These are phyloP conservation scores for Blastobotrys terrestris DNA, from an alignment of 805 yeast genomes.

Conservation along the genomic window DNA sequence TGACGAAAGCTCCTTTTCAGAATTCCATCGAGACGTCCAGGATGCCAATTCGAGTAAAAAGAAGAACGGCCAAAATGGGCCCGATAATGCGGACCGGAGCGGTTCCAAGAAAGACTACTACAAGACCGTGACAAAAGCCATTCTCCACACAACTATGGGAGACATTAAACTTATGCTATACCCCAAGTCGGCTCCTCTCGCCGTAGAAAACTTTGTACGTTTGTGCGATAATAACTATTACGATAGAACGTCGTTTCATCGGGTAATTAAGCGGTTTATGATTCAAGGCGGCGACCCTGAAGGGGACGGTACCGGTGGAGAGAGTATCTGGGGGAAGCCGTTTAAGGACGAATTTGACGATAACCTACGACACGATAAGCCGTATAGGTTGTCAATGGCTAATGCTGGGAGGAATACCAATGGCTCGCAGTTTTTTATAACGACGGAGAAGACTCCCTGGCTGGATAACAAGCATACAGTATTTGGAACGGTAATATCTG, in stretches of 20 bases:
- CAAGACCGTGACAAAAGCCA: slow-evolving; percentile 13
- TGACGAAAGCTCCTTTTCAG: slow-evolving; percentile 6
- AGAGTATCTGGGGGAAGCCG: slow-evolving; percentile 31
- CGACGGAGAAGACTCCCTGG: slow-evolving; percentile 49
- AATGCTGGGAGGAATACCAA: slow-evolving; percentile 54
- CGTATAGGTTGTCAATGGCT: slow-evolving; percentile 55
- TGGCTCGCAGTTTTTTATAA: slow-evolving; percentile 56
- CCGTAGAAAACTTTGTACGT: slow-evolving; percentile 38
- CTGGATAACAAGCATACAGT: slow-evolving; percentile 54
- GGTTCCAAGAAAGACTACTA: slow-evolving; percentile 26
- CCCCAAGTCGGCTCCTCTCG: slow-evolving; percentile 35
- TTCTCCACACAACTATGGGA: slow-evolving; percentile 38
- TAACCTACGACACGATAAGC: slow-evolving; percentile 42
- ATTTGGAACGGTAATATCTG: slow-evolving; percentile 47
- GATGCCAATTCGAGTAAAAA: slow-evolving; percentile 17
- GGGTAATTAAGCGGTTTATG: slow-evolving; percentile 49
- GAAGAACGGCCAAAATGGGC: not conserved
- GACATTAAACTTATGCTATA: slow-evolving; percentile 37
- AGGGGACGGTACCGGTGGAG: slow-evolving; percentile 39
- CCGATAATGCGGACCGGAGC: slow-evolving; percentile 31
- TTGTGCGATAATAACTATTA: slow-evolving; percentile 36
- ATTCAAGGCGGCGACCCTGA: slow-evolving; percentile 56
- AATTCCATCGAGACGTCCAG: slow-evolving; percentile 24
- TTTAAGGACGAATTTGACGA: slow-evolving; percentile 47
- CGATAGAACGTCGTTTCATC: slow-evolving; percentile 33